These are phyloP conservation scores for Calocybe cyanea DNA, from an alignment of 768 basidiomycete genomes.

Conservation along the genomic window DNA sequence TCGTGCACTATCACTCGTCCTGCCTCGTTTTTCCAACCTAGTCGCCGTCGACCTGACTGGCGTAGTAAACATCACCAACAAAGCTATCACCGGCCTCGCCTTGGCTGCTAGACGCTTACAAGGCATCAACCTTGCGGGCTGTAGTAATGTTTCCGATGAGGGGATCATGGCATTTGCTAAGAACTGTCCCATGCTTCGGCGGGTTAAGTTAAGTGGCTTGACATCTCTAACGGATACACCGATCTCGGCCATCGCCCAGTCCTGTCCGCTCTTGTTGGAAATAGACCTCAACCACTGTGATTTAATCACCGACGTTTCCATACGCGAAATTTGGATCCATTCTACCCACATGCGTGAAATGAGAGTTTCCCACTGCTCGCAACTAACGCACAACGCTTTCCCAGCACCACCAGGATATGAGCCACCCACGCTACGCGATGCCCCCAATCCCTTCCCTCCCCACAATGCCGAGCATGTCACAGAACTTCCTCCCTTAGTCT, in stretches of 20 bases:
- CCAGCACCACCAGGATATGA: slow-evolving; percentile 59
- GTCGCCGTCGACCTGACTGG: slow-evolving; percentile 84
- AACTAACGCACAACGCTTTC: slow-evolving; percentile 83
- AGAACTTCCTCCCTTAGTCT: slow-evolving; percentile 62
- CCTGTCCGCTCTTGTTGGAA: slow-evolving; percentile 86
- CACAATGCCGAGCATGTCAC: slow-evolving; percentile 28
- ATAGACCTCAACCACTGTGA: slow-evolving; percentile 88
- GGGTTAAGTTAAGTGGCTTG: slow-evolving; percentile 86
- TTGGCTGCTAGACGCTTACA: slow-evolving; percentile 70
- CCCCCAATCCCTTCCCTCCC: slow-evolving; percentile 42
- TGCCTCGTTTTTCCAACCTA: slow-evolving; percentile 70
- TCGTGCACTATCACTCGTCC: slow-evolving; percentile 55
- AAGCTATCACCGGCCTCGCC: slow-evolving; percentile 69
- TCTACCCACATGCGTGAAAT: slow-evolving; percentile 88
- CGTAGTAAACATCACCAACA: slow-evolving; percentile 65
- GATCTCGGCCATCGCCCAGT: slow-evolving; percentile 69
- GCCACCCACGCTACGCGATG: slow-evolving; percentile 24
- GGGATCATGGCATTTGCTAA: slow-evolving; percentile 75
- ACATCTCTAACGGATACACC: slow-evolving; percentile 72
- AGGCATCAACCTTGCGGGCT: slow-evolving; percentile 88
- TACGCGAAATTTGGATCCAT: slow-evolving; percentile 82
- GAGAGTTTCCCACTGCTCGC: slow-evolving; percentile 72
- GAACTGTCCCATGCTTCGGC: slow-evolving; percentile 72
- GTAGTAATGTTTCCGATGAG: slow-evolving; percentile 73
- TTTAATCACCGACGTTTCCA: slow-evolving; percentile 67